These are phyloP conservation scores for Ustilago nuda DNA, from an alignment of 1,284 basidiomycete species.

Conservation along the genomic window DNA sequence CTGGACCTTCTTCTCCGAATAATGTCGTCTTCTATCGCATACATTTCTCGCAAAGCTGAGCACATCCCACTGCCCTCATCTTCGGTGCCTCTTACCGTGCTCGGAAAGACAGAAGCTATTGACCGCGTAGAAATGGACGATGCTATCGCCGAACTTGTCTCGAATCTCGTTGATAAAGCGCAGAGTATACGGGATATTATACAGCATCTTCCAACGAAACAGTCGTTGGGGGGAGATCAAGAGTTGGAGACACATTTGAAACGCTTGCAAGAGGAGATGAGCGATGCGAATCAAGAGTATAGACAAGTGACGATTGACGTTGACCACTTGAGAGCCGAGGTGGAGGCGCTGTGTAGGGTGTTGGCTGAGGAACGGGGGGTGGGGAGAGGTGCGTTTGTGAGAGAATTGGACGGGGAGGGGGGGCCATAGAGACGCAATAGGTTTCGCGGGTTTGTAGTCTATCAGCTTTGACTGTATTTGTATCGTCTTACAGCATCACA, in stretches of 20 bases:
- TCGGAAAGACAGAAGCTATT: slow-evolving; percentile 54
- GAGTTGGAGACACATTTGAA: slow-evolving; percentile 22
- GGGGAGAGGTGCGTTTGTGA: slow-evolving; percentile 24
- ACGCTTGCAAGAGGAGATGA: slow-evolving; percentile 18
- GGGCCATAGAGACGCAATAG: too few relatives aligned
- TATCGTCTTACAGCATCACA: background rate
- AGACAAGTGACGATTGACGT: slow-evolving; percentile 27
- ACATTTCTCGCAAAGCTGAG: slow-evolving; percentile 54
- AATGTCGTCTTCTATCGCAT: slow-evolving; percentile 60
- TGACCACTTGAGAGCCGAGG: slow-evolving; percentile 15
- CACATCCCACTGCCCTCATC: slow-evolving; percentile 39
- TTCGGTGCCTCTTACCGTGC: slow-evolving; percentile 46
- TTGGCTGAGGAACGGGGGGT: slow-evolving; percentile 5
- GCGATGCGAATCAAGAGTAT: slow-evolving; percentile 40
- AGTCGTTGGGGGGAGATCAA: slow-evolving; percentile 11
- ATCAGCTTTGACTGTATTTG: background rate
- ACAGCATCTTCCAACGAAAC: slow-evolving; percentile 24
- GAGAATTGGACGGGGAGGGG: slow-evolving; percentile 10
- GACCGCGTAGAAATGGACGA: slow-evolving; percentile 28
- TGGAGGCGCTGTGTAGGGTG: slow-evolving; percentile 18
- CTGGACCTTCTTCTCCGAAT: slow-evolving; percentile 57
- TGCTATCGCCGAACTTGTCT: slow-evolving; percentile 49
- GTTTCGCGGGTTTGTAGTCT: too few relatives aligned
- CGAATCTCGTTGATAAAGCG: slow-evolving; percentile 50
- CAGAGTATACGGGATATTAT: slow-evolving; percentile 44